Evolutionary conservation across 495 filamentous ascomycete genomes (phyloP).

Genomic region (Talaromyces ruber): DNA sequence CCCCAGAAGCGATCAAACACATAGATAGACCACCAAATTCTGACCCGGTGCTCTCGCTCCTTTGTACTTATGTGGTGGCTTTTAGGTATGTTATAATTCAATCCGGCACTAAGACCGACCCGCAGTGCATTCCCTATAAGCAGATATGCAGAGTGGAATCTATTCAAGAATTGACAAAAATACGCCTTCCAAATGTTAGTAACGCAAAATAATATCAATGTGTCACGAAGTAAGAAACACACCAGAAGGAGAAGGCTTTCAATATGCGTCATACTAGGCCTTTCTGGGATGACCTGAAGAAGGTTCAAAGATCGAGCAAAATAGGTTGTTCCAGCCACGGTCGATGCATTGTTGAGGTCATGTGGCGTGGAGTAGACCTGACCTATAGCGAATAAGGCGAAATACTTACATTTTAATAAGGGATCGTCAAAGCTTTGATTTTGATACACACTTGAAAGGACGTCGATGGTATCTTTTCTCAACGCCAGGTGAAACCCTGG

Average conservation of each 20-base stretch:
- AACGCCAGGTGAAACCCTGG: constrained; percentile 33
- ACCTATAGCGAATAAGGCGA: constrained; percentile 36
- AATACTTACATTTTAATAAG: constrained; percentile 34
- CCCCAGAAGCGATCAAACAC: constrained; percentile 41
- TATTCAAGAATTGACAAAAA: constrained; percentile 38
- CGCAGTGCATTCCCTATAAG: constrained; percentile 36
- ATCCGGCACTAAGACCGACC: constrained; percentile 30
- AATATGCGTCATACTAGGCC: constrained; percentile 33
- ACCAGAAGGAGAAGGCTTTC: constrained; percentile 33
- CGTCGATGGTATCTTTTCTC: constrained; percentile 32
- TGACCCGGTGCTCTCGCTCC: constrained; percentile 34
- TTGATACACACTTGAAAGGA: constrained; percentile 34
- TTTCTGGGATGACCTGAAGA: constrained; percentile 31
- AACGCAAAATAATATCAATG: neutral
- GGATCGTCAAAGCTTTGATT: constrained; percentile 24
- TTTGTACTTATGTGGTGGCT: constrained; percentile 36
- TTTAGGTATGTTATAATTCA: constrained; percentile 39
- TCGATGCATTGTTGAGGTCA: constrained; percentile 22
- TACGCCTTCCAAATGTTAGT: constrained; percentile 19
- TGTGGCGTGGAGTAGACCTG: constrained; percentile 33
- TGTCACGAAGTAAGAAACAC: constrained; percentile 6
- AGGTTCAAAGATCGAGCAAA: constrained; percentile 35
- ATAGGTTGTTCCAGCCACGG: constrained; percentile 33
- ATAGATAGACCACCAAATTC: constrained; percentile 41
- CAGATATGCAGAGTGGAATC: constrained; percentile 33